These are phyloP conservation scores for Climacium dendroides DNA, from an alignment of 225 moss, liverwort and hornwort species.

Conservation along the genomic window DNA sequence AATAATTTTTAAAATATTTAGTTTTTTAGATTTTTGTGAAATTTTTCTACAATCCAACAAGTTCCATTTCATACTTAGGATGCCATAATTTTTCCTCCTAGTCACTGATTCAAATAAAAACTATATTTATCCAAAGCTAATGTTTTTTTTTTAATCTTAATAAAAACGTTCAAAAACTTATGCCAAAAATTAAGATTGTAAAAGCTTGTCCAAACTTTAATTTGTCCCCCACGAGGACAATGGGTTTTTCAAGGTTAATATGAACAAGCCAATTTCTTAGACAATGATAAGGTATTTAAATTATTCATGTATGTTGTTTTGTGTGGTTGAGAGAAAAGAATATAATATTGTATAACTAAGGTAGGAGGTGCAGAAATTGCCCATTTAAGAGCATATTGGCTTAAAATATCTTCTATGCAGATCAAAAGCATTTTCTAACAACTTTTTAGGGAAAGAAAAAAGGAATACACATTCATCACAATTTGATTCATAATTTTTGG, in stretches of 20 bases:
- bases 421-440: too few relatives aligned
- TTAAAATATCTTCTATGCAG: too few relatives aligned
- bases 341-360: neutral
- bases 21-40: rapidly evolving
- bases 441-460: too few relatives aligned
- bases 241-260: neutral
- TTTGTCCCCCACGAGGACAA: neutral
- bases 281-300: neutral
- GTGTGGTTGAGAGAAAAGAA: neutral
- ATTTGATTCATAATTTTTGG: too few relatives aligned
- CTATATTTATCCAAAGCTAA: neutral
- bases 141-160: too few relatives aligned
- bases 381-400: too few relatives aligned
- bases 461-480: too few relatives aligned
- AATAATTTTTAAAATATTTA: neutral
- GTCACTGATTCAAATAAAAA: neutral
- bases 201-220: neutral
- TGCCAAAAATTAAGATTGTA: neutral
- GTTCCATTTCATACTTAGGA: neutral
- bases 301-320: neutral
- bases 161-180: neutral
- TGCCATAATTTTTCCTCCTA: neutral
- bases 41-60: rapidly evolving
- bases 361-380: too few relatives aligned
- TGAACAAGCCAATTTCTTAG: neutral